Evolutionary conservation across 179 eudicot genomes (phyloP), one percentile per base, ranked within the genome.

Genomic region (Silene noctiflora): DNA sequence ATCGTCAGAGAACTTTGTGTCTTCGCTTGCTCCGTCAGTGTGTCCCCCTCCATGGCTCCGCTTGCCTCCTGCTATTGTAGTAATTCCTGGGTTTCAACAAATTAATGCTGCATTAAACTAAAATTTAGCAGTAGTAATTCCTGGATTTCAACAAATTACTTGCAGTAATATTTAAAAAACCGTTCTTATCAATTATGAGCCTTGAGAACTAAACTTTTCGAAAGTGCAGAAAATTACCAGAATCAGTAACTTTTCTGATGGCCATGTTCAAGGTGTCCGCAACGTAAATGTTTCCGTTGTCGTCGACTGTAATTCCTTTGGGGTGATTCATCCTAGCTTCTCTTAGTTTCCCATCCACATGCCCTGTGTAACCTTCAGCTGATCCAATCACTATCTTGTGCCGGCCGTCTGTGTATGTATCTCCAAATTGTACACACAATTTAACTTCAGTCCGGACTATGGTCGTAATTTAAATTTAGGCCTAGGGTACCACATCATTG

Each of bases 311-410:
- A 39, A 90, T 67, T 20, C 95, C 96, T 86, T 86, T 93, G 0
- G 99, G 99, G 53, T 86, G 89, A 77, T 91, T 86, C 95, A 95
- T 81, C 75, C 90, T 84, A 63, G 99, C 94, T 83, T 93, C 98
- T 78, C 92, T 87, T 81, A 86, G 87, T 83, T 81, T 95, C 67
- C 99, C 99, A 84, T 95, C 99, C 13, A 95, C 85, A 78, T 95
- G 99, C 56, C 97, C 99, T 5, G 86, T 78, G 83, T 88, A 85
- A 20, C 99, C 99, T 79, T 95, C 96, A 13, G 86, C 79, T 21
- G 99, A 93, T 85, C 99, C 99, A 35, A 84, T 85, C 10, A 95
- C 76, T 69, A 91, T 73, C 83, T 89, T 91, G 7, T 96, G 93
- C 67, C 97, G 85, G 76, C 97, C 91, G 85, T 95, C 99, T 95